Evolutionary conservation across 2,329 filamentous ascomycete species (phyloP).

Genomic region (Colletotrichum australisinense): DNA sequence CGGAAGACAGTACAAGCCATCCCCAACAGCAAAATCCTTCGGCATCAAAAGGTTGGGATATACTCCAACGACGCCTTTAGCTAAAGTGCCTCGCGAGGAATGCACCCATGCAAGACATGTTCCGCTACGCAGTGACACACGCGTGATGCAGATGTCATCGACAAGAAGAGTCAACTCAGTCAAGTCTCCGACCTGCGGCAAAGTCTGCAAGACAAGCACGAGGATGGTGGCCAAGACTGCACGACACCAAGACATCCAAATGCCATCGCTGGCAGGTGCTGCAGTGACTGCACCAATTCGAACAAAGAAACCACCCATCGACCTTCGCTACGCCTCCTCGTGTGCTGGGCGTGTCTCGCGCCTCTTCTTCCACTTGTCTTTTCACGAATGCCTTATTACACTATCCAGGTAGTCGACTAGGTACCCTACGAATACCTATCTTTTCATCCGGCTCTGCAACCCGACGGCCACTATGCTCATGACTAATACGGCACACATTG

Average conservation of each 20-base stretch:
- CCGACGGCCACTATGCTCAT: background rate
- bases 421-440: background rate
- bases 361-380: background rate
- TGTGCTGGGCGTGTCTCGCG: conserved; percentile 1
- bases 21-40: background rate
- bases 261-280: background rate
- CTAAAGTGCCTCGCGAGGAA: background rate
- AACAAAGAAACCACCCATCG: conserved; percentile 21
- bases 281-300: background rate
- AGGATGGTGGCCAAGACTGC: background rate
- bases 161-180: background rate
- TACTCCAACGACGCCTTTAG: background rate
- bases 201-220: background rate
- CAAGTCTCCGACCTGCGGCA: background rate
- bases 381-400: background rate
- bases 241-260: conserved; percentile 3
- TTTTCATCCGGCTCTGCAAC: background rate
- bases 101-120: background rate
- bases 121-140: background rate
- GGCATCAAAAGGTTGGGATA: background rate
- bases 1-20: background rate
- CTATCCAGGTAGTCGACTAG: too few relatives aligned
- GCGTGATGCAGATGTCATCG: background rate
- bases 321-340: conserved; percentile 1
- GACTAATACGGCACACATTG: background rate